phyloP scores from a whole-genome alignment of 2,329 filamentous ascomycete genomes.

The Neonectria ditissima region DNA sequence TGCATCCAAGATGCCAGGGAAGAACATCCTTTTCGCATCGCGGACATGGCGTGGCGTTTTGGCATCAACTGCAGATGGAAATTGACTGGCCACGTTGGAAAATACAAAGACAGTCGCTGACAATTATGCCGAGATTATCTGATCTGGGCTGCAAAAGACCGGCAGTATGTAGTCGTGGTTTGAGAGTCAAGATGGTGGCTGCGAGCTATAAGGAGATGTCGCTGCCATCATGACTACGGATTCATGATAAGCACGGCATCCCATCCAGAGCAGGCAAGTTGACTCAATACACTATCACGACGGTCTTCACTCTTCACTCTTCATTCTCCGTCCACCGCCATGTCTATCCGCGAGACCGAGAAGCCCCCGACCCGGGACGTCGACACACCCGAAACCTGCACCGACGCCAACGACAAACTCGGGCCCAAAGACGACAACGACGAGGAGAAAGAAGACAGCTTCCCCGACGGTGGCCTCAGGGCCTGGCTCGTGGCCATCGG shows the following conservation, averaged over 20 bases:
- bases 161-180: neutral
- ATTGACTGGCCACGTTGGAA: neutral
- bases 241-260: neutral
- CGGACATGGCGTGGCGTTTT: neutral
- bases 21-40: neutral
- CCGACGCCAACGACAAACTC: neutral
- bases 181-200: neutral
- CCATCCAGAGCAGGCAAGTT: no score
- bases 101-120: neutral
- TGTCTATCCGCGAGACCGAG: neutral
- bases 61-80: neutral
- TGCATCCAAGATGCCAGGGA: neutral
- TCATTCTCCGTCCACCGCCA: neutral
- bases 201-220: neutral
- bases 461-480: slow-evolving; percentile 18
- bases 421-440: neutral
- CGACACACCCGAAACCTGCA: neutral
- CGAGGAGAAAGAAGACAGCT: no score
- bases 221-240: neutral
- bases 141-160: neutral
- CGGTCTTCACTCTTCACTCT: neutral
- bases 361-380: neutral
- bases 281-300: no score
- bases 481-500: slow-evolving; percentile 36
- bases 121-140: neutral